Conservation (phyloP, 176 grass and related monocot genomes). For the Aegilops umbellulata region DNA sequence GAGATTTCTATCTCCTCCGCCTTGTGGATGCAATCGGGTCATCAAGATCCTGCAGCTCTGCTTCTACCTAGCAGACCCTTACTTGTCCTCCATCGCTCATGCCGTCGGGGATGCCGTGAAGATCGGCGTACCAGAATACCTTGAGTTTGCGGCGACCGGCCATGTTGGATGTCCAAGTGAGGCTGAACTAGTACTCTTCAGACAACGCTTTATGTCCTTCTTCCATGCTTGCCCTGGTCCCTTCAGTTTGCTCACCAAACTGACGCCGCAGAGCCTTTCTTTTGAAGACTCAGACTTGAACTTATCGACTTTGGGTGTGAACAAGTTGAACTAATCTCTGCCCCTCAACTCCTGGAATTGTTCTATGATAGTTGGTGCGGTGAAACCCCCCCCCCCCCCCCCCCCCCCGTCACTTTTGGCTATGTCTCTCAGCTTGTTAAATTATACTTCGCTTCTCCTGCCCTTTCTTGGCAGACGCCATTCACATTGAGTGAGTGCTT, state of each 20-base stretch:
- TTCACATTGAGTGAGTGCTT: neutral
- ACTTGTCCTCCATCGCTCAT: neutral
- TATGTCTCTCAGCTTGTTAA: neutral
- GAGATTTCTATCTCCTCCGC: neutral
- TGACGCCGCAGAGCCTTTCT: neutral
- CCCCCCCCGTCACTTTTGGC: neutral
- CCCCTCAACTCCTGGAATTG: neutral
- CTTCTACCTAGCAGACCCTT: slow-evolving; percentile 5
- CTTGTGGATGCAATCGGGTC: neutral
- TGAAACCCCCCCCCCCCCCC: neutral
- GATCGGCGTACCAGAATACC: neutral
- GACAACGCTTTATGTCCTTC: slow-evolving; percentile 3
- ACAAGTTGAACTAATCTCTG: neutral
- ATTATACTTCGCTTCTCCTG: neutral
- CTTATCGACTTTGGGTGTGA: neutral
- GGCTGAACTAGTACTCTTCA: neutral
- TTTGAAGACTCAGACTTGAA: neutral
- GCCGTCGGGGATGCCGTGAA: neutral
- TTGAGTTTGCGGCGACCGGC: neutral
- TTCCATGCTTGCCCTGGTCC: neutral
- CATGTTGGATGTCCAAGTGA: neutral
- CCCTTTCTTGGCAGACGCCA: neutral
- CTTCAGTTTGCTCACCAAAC: slow-evolving; percentile 16
- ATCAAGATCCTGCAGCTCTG: neutral
- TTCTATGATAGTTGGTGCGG: neutral